Evolutionary conservation across 2,329 filamentous ascomycete genomes (phyloP).

Genomic region (Dactylellina parvicollis): DNA sequence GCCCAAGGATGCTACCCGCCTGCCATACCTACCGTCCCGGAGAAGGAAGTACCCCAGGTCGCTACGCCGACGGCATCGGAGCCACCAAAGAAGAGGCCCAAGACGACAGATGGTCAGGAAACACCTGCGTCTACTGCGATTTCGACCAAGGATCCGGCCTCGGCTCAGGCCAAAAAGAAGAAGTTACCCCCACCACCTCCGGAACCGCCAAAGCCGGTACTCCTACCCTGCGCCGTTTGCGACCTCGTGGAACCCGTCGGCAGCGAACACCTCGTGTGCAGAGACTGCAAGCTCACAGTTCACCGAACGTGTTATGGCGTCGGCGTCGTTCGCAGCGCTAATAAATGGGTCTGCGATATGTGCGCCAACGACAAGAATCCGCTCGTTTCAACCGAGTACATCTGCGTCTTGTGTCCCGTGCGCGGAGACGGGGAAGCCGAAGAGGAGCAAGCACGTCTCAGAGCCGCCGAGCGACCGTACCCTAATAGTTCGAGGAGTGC

Average conservation of each 20-base stretch:
- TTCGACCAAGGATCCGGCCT: slow-evolving; percentile 62
- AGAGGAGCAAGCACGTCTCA: slow-evolving; percentile 41
- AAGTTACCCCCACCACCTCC: slow-evolving; percentile 71
- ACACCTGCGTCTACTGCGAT: slow-evolving; percentile 61
- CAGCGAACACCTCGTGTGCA: slow-evolving; percentile 79
- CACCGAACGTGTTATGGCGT: slow-evolving; percentile 95
- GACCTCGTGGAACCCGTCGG: slow-evolving; percentile 75
- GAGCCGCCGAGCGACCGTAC: slow-evolving; percentile 56
- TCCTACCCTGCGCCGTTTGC: slow-evolving; percentile 87
- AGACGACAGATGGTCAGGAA: slow-evolving; percentile 62
- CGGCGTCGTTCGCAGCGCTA: slow-evolving; percentile 71
- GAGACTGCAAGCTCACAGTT: slow-evolving; percentile 88
- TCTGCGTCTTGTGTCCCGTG: slow-evolving; percentile 86
- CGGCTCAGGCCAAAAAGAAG: slow-evolving; percentile 63
- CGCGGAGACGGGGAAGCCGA: slow-evolving; percentile 72
- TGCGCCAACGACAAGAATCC: slow-evolving; percentile 93
- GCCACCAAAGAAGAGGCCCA: slow-evolving; percentile 74
- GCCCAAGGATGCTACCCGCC: slow-evolving; percentile 52
- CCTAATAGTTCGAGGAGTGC: slow-evolving; percentile 83
- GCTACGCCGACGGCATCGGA: slow-evolving; percentile 61
- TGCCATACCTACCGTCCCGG: slow-evolving; percentile 55
- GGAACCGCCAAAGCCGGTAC: slow-evolving; percentile 79
- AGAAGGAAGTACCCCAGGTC: slow-evolving; percentile 57
- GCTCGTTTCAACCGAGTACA: slow-evolving; percentile 84
- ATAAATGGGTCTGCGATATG: slow-evolving; percentile 95